These are phyloP conservation scores for Sporothrix curviconia DNA, from an alignment of 2,329 filamentous ascomycete genomes.

Conservation along the genomic window DNA sequence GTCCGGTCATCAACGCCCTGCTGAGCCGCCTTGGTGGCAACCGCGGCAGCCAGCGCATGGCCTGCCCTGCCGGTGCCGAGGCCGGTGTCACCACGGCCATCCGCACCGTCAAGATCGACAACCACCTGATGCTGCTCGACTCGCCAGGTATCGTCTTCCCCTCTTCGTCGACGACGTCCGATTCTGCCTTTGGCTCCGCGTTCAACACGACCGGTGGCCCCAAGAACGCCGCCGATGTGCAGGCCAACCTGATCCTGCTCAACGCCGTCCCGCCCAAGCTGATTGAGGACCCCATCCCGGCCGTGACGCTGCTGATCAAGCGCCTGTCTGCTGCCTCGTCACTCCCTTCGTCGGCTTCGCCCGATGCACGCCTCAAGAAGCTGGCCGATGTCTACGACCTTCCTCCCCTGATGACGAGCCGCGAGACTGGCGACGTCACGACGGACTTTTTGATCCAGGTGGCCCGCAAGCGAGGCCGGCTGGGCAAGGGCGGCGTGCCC, in stretches of 20 bases:
- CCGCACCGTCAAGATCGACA: constrained; percentile 87
- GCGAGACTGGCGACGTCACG: constrained; percentile 62
- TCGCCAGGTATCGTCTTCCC: constrained; percentile 94
- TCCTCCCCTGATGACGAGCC: constrained; percentile 63
- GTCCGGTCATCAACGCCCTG: constrained; percentile 89
- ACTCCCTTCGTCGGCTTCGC: constrained; percentile 24
- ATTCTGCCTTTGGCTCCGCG: constrained; percentile 16
- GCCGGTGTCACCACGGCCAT: constrained; percentile 87
- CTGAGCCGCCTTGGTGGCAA: constrained; percentile 67
- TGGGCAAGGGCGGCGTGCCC: constrained; percentile 83
- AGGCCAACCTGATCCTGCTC: constrained; percentile 78
- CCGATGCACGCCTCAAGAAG: constrained; percentile 61
- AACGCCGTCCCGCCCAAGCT: constrained; percentile 92
- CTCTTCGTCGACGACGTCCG: constrained; percentile 40
- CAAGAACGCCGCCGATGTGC: constrained; percentile 62
- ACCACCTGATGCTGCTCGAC: constrained; percentile 86
- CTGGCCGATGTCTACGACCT: constrained; percentile 79
- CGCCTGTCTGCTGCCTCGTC: constrained; percentile 67
- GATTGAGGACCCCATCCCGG: constrained; percentile 85
- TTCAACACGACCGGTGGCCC: constrained; percentile 34
- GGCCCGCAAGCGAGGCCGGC: constrained; percentile 80
- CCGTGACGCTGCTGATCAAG: constrained; percentile 76
- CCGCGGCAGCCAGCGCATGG: constrained; percentile 50
- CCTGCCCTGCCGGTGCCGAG: constrained; percentile 84
- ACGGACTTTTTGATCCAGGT: constrained; percentile 94